A percentile compares a stretch with the other conserved stretches of the same genome.
These are phyloP conservation scores for Schizopora paradoxa DNA, from an alignment of 1,284 basidiomycete species.

Conservation along the genomic window DNA sequence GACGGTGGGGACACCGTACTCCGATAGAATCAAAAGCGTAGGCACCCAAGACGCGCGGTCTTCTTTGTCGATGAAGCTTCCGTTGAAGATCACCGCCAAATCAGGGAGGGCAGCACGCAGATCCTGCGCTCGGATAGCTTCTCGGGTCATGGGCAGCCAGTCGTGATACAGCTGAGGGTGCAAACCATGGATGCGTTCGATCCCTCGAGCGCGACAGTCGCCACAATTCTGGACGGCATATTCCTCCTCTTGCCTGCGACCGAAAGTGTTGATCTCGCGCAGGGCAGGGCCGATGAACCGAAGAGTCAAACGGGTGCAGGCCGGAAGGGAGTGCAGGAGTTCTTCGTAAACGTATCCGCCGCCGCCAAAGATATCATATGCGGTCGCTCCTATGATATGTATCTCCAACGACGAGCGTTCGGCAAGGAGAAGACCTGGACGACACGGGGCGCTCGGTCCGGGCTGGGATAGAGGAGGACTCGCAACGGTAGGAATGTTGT, in stretches of 20 bases:
- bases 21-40: constrained; percentile 3
- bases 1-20: constrained; percentile 3
- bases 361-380: background rate
- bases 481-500: background rate
- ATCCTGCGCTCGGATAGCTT: background rate
- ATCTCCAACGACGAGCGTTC: constrained; percentile 2
- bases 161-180: constrained; percentile 4
- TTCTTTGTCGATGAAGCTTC: background rate
- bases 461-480: no score
- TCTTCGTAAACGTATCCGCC: background rate
- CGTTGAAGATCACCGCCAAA: constrained; percentile 1
- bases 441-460: no score
- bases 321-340: constrained; percentile 5
- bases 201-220: background rate
- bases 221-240: background rate
- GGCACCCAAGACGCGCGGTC: background rate
- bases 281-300: constrained; percentile 6
- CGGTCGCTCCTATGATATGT: constrained; percentile 1
- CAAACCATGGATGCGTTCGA: background rate
- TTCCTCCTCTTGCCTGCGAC: background rate
- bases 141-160: background rate
- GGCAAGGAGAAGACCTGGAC: no score
- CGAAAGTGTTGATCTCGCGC: background rate
- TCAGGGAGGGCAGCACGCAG: background rate
- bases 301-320: background rate